phyloP scores from a whole-genome alignment of 768 basidiomycete species.

The Boletus sensibilis region DNA sequence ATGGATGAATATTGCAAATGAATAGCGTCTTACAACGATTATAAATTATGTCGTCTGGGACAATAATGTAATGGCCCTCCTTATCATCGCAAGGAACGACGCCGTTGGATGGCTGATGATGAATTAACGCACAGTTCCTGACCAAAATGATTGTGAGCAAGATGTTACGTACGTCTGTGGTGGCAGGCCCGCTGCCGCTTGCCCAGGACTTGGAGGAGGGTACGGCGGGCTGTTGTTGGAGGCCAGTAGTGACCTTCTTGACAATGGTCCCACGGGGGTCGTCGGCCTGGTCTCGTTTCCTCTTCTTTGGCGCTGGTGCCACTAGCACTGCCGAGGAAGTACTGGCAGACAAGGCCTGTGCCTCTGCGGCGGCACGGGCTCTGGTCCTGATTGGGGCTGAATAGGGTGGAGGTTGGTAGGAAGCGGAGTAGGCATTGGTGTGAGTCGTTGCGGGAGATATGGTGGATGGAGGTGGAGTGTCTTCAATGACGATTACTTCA shows the following conservation, averaged over 20 bases:
- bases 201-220: conserved; percentile 64
- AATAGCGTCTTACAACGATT: conserved; percentile 64
- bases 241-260: conserved; percentile 58
- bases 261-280: conserved; percentile 65
- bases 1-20: background rate
- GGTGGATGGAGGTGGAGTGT: conserved; percentile 79
- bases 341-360: conserved; percentile 68
- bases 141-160: conserved; percentile 11
- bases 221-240: conserved; percentile 50
- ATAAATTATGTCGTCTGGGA: conserved; percentile 84
- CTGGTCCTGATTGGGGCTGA: conserved; percentile 79
- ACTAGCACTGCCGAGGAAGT: conserved; percentile 62
- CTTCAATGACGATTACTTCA: conserved; percentile 91
- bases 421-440: conserved; percentile 69
- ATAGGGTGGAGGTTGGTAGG: conserved; percentile 75
- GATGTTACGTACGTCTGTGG: conserved; percentile 60
- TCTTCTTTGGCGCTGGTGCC: conserved; percentile 77
- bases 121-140: conserved; percentile 30
- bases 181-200: conserved; percentile 59
- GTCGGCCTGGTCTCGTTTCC: conserved; percentile 74
- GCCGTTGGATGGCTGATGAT: conserved; percentile 58
- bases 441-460: conserved; percentile 73
- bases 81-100: conserved; percentile 88
- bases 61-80: conserved; percentile 98
- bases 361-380: conserved; percentile 84